Conservation (phyloP, 106 monocot genomes). For the Hemerocallis citrina region DNA sequence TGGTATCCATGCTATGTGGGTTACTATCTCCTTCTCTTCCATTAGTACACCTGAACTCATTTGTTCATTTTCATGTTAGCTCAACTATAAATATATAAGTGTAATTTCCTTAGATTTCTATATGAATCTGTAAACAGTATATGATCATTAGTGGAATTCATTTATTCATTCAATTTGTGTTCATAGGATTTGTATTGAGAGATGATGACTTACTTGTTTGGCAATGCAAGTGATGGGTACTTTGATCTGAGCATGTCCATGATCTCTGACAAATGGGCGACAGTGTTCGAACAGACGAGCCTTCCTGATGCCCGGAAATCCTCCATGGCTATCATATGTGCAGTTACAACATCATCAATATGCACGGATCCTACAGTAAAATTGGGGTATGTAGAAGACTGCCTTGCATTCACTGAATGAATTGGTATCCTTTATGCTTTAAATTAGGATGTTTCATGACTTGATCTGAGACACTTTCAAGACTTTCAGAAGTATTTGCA, state of each 20-base stretch:
- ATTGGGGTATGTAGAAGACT: slow-evolving; percentile 44
- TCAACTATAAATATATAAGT: too few species aligned
- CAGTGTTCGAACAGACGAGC: slow-evolving; percentile 59
- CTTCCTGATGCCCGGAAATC: slow-evolving; percentile 55
- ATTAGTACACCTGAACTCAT: slow-evolving; percentile 35
- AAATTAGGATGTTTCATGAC: too few species aligned
- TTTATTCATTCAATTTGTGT: too few species aligned
- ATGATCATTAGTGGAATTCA: too few species aligned
- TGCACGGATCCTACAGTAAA: slow-evolving; percentile 73
- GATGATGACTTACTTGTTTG: slow-evolving; percentile 22
- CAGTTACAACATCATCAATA: slow-evolving; percentile 61
- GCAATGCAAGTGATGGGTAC: slow-evolving; percentile 41
- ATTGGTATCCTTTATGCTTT: too few species aligned
- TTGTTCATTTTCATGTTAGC: background rate
- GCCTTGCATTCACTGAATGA: slow-evolving; percentile 36
- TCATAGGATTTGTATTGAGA: too few species aligned
- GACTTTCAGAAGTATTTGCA: too few species aligned
- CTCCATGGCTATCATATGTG: slow-evolving; percentile 80
- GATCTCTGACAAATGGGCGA: slow-evolving; percentile 75
- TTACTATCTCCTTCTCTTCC: slow-evolving; percentile 50
- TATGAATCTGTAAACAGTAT: too few species aligned
- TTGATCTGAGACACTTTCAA: too few species aligned
- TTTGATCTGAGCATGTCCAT: slow-evolving; percentile 48
- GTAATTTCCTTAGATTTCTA: too few species aligned
- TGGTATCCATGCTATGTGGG: slow-evolving; percentile 73